Base-by-base conservation (phyloP, 306 rosid species). In the Medicago arabica region DNA sequence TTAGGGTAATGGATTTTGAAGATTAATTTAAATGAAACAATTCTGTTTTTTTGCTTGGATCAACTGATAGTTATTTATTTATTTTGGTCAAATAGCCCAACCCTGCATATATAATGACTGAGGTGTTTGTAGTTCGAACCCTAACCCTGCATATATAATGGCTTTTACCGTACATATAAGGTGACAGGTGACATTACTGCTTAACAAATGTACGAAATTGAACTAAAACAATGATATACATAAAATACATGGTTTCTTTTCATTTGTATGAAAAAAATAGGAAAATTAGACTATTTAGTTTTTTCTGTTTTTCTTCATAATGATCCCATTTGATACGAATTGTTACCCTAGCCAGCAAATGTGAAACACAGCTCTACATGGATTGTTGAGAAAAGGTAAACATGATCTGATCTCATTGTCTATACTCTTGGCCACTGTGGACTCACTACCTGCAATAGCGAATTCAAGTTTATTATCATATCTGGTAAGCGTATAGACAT, bases 371-470 rank as follows among this genome's bases (percentile, higher is more conserved):
- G 36, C 68, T 78, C 28, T 12, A 58, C 4, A 38, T 19, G 31
- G 12, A 59, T 46, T 43, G 12, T 57, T 31, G 72, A 7, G 63
- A 36, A 78, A 77, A 28, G 58, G 39, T 31, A 40, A 36, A 31
- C 13, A 41, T 23, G 40, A 59, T 71, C 31, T 23, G 41, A 64
- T 71, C 31, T 21, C 25, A 15, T 17, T 43, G 23, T 40, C 80
- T 90, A 92, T 23, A 86, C 96, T 86, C 67, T 82, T 10, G 99
- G 97, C 97, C 97, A 95, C 70, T 95, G 97, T 54, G 97, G 99
- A 86, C 97, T 95, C 82, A 90, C 97, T 9, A 88, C 96, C 99
- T 95, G 93, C 88, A 84, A 25, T 51, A 75, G 57, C 59, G 72
- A 71, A 71, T 50, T 31, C 19, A 61, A 2, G 3, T 12, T 59